Base-by-base conservation (phyloP, 306 rosid species). In the Inga leiocalycina region DNA sequence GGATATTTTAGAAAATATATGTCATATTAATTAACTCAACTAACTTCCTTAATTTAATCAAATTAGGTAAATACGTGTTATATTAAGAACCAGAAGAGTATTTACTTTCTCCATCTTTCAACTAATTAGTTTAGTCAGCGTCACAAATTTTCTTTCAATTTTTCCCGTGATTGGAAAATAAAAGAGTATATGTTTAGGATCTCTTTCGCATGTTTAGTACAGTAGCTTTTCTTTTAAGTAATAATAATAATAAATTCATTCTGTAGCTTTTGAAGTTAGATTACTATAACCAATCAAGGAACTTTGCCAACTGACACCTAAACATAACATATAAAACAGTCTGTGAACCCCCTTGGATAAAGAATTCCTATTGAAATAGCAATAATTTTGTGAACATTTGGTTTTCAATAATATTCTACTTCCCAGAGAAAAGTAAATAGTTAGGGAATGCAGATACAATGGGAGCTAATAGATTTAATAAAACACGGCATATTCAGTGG, bases 301-400 rank as follows among this genome's bases (percentile, higher is more conserved):
- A 52, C 8, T n/a, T 35, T 73, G 27, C 48, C 74, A 22, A 66
- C 52, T 66, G 77, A 79, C 41, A 76, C 49, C 51, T 76, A 62
- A 86, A 59, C 56, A 39, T 69, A 68, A 27, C 81, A 82, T 79
- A 34, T 62, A 62, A 27, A 30, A 64, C 8, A 64, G 35, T 76
- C 54, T 39, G 43, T 68, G 69, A 80, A 85, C 65, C 66, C 24
- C 51, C 44, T 57, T 76, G 12, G 24, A 71, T 43, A 75, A 51
- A 76, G 27, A 75, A 48, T 71, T 76, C 30, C 64, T 4, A 24
- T 85, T 35, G 67, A 84, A 67, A 79, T 43, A 54, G 44, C 87
- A 51, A 19, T 65, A 52, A 11, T 13, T 66, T 72, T 32, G 68
- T 52, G 13, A 52, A 44, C 79, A 52, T 8, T 52, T 3, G 73